Conservation (phyloP, 768 basidiomycete genomes). For the Mycena epipterygia region DNA sequence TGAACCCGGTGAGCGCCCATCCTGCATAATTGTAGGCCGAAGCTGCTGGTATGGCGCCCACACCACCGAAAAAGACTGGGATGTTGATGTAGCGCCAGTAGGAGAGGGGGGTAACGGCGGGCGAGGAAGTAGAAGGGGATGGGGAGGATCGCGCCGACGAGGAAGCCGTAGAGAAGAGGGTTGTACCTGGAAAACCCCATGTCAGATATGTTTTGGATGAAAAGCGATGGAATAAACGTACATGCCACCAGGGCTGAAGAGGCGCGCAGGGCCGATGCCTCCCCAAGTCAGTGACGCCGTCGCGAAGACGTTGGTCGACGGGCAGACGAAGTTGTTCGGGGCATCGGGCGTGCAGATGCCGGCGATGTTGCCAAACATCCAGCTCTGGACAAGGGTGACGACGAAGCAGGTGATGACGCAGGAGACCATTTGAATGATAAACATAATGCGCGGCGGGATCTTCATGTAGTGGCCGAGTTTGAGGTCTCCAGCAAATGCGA, state of each 20-base stretch:
- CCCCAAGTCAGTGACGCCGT: conserved; percentile 86
- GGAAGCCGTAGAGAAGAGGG: conserved; percentile 80
- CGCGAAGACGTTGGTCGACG: conserved; percentile 74
- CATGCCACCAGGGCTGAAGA: conserved; percentile 75
- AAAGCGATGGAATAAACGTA: conserved; percentile 48
- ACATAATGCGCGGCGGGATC: conserved; percentile 86
- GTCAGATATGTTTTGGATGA: conserved; percentile 28
- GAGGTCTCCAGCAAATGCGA: conserved; percentile 78
- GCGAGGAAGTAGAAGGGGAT: conserved; percentile 88
- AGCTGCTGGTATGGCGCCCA: conserved; percentile 83
- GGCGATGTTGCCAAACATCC: conserved; percentile 79
- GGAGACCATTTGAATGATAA: conserved; percentile 75
- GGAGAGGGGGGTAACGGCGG: conserved; percentile 80
- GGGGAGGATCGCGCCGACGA: conserved; percentile 79
- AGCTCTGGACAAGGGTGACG: conserved; percentile 73
- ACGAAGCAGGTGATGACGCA: conserved; percentile 71
- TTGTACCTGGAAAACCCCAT: conserved; percentile 58
- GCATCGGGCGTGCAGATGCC: conserved; percentile 81
- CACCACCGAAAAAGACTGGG: conserved; percentile 84
- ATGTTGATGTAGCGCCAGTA: conserved; percentile 90
- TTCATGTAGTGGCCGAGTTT: conserved; percentile 95
- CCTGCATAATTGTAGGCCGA: conserved; percentile 91
- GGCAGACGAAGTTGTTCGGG: conserved; percentile 78
- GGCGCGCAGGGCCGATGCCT: conserved; percentile 77
- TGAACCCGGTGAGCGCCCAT: conserved; percentile 82